Evolutionary conservation across 2,329 filamentous ascomycete species (phyloP).

Genomic region (Teratosphaeria zuluensis): DNA sequence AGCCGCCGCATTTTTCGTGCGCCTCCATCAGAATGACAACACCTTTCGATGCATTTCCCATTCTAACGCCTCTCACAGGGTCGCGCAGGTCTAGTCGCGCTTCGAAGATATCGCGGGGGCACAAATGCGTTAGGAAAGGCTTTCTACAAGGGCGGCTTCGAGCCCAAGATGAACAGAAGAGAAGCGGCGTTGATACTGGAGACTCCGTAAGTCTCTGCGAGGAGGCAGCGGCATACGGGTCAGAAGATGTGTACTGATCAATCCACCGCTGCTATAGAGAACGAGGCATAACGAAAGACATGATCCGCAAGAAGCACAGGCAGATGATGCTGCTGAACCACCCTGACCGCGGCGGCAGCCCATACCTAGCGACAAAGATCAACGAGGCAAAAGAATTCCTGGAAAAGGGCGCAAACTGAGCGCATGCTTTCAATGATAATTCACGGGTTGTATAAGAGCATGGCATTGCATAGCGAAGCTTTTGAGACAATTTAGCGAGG

Average conservation of each 20-base stretch:
- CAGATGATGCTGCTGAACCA: conserved; percentile 96
- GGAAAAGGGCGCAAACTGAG: conserved; percentile 51
- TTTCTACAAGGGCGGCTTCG: conserved; percentile 98
- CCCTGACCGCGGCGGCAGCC: conserved; percentile 91
- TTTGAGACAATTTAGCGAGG: conserved; percentile 6
- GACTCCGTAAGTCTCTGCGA: conserved; percentile 57
- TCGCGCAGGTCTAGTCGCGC: conserved; percentile 81
- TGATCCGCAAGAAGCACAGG: conserved; percentile 89
- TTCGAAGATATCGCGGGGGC: conserved; percentile 70
- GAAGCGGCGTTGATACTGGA: conserved; percentile 88
- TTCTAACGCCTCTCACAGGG: conserved; percentile 47
- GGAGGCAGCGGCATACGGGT: background rate
- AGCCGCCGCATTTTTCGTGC: conserved; percentile 56
- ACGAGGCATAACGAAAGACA: conserved; percentile 78
- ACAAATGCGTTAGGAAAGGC: conserved; percentile 71
- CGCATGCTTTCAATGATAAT: background rate
- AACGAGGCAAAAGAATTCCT: conserved; percentile 97
- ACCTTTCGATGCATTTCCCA: background rate
- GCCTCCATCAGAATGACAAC: conserved; percentile 9
- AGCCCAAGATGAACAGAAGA: conserved; percentile 82
- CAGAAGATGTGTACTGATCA: conserved; percentile 3
- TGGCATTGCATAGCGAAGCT: background rate
- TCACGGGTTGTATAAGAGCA: background rate
- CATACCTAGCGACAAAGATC: conserved; percentile 93
- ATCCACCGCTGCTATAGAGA: conserved; percentile 50